phyloP scores from a whole-genome alignment of 1,139 yeast genomes.

The Yamadazyma conglobata region DNA sequence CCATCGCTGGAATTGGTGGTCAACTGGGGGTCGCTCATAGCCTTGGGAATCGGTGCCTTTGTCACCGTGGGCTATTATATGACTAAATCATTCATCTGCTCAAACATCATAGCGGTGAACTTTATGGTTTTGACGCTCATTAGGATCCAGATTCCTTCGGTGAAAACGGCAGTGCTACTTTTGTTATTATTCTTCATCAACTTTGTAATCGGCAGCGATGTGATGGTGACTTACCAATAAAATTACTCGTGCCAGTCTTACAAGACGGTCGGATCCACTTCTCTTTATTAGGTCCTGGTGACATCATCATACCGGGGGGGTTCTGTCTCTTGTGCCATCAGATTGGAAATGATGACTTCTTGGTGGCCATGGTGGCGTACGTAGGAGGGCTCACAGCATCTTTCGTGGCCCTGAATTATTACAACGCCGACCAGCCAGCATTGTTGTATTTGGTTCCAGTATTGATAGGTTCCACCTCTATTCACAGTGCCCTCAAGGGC shows the following conservation, averaged over 20 bases:
- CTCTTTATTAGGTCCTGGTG: conserved; percentile 54
- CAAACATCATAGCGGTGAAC: conserved; percentile 32
- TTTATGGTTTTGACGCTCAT: conserved; percentile 23
- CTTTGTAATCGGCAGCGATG: conserved; percentile 61
- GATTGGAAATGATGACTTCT: conserved; percentile 48
- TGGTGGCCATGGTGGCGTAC: conserved; percentile 41
- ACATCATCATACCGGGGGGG: conserved; percentile 56
- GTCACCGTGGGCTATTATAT: conserved; percentile 19
- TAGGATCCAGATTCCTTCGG: conserved; percentile 25
- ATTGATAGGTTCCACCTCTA: conserved; percentile 30
- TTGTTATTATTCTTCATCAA: conserved; percentile 52
- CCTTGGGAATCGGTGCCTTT: conserved; percentile 17
- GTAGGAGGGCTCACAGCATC: conserved; percentile 43
- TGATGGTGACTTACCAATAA: conserved; percentile 62
- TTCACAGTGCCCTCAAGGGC: conserved; percentile 29
- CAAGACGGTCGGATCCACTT: conserved; percentile 1
- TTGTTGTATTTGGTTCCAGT: conserved; percentile 60
- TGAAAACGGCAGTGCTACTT: conserved; percentile 33
- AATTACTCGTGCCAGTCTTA: conserved; percentile 44
- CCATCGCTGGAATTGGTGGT: conserved; percentile 21
- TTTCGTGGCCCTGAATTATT: conserved; percentile 33
- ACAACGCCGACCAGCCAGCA: conserved; percentile 61
- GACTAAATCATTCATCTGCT: conserved; percentile 19
- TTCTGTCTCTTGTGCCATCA: conserved; percentile 49
- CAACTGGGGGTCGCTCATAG: conserved; percentile 29